These are phyloP conservation scores for Akanthomyces lecanii DNA, from an alignment of 2,329 filamentous ascomycete species.

Conservation along the genomic window DNA sequence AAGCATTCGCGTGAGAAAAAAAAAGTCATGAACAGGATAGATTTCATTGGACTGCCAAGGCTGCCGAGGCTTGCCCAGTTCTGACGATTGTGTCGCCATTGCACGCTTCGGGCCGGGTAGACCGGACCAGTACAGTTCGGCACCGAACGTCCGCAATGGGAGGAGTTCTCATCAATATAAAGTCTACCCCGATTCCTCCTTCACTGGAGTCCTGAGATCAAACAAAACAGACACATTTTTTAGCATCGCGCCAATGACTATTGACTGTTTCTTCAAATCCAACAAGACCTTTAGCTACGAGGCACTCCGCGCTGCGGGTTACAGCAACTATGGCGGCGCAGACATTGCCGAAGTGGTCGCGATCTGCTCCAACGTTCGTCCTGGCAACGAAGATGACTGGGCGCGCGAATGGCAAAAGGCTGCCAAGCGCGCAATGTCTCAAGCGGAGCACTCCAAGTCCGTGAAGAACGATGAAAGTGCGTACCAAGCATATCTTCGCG, in stretches of 20 bases:
- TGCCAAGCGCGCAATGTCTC: background rate
- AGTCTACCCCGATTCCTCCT: background rate
- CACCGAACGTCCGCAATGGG: background rate
- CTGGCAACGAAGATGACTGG: slow-evolving; percentile 12
- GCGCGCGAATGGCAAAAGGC: slow-evolving; percentile 1
- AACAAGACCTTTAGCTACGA: slow-evolving; percentile 12
- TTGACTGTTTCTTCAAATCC: slow-evolving; percentile 7
- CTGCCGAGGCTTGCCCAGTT: too few relatives aligned
- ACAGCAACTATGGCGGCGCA: slow-evolving; percentile 11
- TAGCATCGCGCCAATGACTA: background rate
- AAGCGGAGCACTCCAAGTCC: background rate
- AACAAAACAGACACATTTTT: background rate
- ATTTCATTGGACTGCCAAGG: too few relatives aligned
- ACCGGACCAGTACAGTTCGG: background rate
- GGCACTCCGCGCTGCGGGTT: slow-evolving; percentile 12
- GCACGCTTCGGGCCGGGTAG: background rate
- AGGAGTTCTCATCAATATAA: background rate
- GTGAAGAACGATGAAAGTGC: slow-evolving; percentile 1
- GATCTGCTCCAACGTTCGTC: slow-evolving; percentile 3
- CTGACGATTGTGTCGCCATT: too few relatives aligned
- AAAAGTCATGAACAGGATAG: too few relatives aligned
- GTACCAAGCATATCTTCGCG: background rate
- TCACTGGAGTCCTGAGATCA: background rate
- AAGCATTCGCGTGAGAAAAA: too few relatives aligned
- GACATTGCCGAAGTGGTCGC: slow-evolving; percentile 12